These are phyloP conservation scores for Globisporangium perplexum DNA, from an alignment of 352 stramenopile species.

Conservation along the genomic window DNA sequence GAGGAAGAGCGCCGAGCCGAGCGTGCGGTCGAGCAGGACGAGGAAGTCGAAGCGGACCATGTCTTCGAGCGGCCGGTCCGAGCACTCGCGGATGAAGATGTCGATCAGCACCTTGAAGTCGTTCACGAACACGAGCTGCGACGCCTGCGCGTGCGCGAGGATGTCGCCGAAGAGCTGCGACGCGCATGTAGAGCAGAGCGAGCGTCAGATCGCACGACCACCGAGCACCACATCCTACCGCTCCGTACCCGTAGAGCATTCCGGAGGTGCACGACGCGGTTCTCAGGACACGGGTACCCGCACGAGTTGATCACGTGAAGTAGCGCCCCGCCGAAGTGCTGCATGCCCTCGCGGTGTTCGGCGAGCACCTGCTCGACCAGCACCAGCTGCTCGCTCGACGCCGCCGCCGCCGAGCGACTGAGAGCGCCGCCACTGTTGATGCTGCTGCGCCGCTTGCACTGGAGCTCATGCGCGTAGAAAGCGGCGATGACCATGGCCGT, in stretches of 20 bases:
- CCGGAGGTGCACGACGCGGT: conserved; percentile 33
- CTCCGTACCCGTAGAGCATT: conserved; percentile 42
- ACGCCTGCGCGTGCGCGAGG: conserved; percentile 33
- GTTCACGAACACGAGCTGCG: conserved; percentile 56
- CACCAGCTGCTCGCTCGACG: conserved; percentile 10
- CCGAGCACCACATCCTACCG: background rate
- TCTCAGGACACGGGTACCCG: conserved; percentile 47
- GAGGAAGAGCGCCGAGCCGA: conserved; percentile 41
- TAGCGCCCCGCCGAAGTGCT: conserved; percentile 59
- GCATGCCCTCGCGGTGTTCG: conserved; percentile 39
- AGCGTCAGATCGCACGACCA: background rate
- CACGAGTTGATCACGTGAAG: conserved; percentile 81
- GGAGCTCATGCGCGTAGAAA: conserved; percentile 49
- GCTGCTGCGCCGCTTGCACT: conserved; percentile 6
- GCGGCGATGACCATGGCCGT: conserved; percentile 49
- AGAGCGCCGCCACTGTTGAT: too few relatives aligned
- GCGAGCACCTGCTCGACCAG: conserved; percentile 47
- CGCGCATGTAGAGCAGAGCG: background rate
- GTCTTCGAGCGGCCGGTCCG: conserved; percentile 52
- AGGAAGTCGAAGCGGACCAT: conserved; percentile 34
- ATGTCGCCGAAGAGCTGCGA: conserved; percentile 53
- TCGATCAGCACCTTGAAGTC: conserved; percentile 74
- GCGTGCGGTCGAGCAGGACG: conserved; percentile 32
- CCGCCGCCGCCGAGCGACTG: too few relatives aligned
- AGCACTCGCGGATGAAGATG: conserved; percentile 57